These are phyloP conservation scores for Starmerella stigmatis DNA, from an alignment of 805 yeast species.

Conservation along the genomic window DNA sequence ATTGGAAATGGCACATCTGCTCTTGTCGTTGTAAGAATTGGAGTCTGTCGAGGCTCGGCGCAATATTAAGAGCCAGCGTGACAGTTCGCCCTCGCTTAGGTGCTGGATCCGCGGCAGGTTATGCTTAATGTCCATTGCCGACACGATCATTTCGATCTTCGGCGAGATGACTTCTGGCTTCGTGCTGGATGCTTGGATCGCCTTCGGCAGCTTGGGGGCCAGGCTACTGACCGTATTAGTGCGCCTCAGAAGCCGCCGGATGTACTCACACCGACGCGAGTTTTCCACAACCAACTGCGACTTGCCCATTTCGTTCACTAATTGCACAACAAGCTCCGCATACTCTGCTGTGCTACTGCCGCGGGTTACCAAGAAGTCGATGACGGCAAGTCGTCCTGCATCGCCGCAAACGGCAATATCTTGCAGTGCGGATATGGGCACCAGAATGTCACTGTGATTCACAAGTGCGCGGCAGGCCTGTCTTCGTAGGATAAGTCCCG, in stretches of 20 bases:
- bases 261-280: neutral
- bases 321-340: neutral
- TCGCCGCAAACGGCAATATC: neutral
- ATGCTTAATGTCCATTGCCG: neutral
- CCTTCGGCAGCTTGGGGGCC: neutral
- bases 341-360: neutral
- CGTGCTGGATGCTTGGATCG: neutral
- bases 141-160: neutral
- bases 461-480: neutral
- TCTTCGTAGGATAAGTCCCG: neutral
- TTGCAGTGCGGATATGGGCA: neutral
- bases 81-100: neutral
- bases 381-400: constrained; percentile 4
- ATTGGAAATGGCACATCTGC: neutral
- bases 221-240: neutral
- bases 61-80: neutral
- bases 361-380: constrained; percentile 7
- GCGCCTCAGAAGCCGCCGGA: neutral
- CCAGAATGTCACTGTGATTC: neutral
- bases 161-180: neutral
- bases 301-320: neutral
- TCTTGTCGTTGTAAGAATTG: neutral
- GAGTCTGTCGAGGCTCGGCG: neutral
- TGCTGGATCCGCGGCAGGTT: neutral
- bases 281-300: neutral